Base-by-base conservation (phyloP, 257 asterid genomes). In the Coffea canephora region DNA sequence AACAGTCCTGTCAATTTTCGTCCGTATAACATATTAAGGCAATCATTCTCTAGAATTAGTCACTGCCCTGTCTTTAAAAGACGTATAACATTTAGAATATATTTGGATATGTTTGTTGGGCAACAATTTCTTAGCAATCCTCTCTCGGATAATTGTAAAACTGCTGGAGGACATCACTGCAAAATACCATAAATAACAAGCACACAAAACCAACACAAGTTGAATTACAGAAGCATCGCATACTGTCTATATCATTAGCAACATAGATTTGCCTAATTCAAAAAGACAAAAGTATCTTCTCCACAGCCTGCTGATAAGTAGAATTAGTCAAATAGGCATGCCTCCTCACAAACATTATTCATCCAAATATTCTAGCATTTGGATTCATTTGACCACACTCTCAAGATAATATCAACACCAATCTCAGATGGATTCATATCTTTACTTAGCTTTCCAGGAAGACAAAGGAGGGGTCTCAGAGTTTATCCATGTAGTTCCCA, bases 401-500 rank as follows among this genome's bases (percentile, higher is more conserved):
- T 57, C 27, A 19, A 18, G 10, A 57, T 16, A 18, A 3, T 57
- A 6, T 57, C 21, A 54, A 5, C 9, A 5, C 23, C 4, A 15
- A 57, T 6, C 11, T 5, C 21, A 16, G 6, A 15, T 0, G 0
- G 6, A 27, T 73, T 39, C 68, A 34, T 15, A 31, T 19, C 65
- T 3, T 43, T 75, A 41, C 65, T 9, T 46, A n/a, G 79, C 31
- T 74, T 79, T 84, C 89, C 84, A 84, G 39, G 86, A 72, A 31
- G 89, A 84, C 74, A 82, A 16, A 7, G 86, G 81, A 5, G 75
- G 87, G 3, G 87, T 86, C 27, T 83, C 84, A 6, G 84, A 76
- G 39, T 83, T 49, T 2, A 83, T 75, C 87, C 82, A 83, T 3
- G 85, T 83, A 55, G 9, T 69, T 0, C 4, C 18, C 87, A 81